Evolutionary conservation across 164 flowering plant genomes (phyloP).

Genomic region (Aristolochia contorta): DNA sequence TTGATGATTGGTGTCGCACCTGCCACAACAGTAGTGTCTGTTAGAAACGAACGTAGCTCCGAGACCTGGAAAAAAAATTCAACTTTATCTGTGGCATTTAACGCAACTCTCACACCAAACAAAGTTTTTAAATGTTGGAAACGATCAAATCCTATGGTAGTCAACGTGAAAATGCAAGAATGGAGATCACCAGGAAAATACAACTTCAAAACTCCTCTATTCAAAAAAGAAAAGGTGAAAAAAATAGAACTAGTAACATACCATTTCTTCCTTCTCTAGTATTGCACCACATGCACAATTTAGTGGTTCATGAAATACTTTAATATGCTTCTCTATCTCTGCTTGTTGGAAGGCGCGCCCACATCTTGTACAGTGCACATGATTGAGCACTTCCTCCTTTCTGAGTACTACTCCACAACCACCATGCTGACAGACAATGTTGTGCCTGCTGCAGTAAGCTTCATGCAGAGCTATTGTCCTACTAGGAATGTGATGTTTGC

Average conservation of each 20-base stretch:
- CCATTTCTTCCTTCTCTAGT: conserved; percentile 94
- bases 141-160: too few relatives aligned
- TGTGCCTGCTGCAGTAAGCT: conserved; percentile 84
- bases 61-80: not conserved
- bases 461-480: conserved; percentile 80
- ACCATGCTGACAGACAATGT: conserved; percentile 51
- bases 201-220: not conserved
- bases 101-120: not conserved
- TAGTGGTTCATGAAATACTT: conserved; percentile 90
- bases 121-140: not conserved
- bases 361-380: conserved; percentile 78
- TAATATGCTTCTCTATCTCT: conserved; percentile 88
- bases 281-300: conserved; percentile 69
- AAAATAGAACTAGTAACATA: conserved; percentile 18
- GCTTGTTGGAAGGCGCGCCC: conserved; percentile 58
- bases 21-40: conserved; percentile 17
- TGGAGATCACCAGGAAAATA: not conserved
- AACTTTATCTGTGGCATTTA: not conserved
- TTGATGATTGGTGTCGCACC: conserved; percentile 80
- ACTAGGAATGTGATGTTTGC: conserved; percentile 67
- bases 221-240: not conserved
- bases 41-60: not conserved
- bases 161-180: not conserved
- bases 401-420: conserved; percentile 89
- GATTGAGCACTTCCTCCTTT: conserved; percentile 58